These are phyloP conservation scores for Sherardia arvensis DNA, from an alignment of 257 asterid genomes.

Conservation along the genomic window DNA sequence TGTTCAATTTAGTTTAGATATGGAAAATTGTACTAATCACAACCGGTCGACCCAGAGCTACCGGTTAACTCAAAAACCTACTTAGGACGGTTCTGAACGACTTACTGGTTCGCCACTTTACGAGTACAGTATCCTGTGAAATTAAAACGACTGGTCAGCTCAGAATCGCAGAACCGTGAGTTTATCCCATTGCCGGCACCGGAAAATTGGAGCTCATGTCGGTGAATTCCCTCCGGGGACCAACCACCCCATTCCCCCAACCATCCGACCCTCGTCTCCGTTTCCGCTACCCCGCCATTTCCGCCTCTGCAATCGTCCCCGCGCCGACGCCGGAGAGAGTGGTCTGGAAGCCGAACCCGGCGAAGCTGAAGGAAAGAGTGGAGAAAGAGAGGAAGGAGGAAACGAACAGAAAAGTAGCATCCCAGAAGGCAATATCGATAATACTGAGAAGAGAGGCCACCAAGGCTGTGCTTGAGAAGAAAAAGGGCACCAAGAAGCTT, in stretches of 20 bases:
- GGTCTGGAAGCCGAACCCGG: slow-evolving; percentile 16
- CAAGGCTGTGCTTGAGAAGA: slow-evolving; percentile 71
- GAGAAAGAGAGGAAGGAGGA: slow-evolving; percentile 56
- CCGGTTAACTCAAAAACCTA: too few species aligned
- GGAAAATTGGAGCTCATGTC: not conserved
- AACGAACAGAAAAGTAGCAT: slow-evolving; percentile 69
- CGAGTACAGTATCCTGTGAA: too few species aligned
- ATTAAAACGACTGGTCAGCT: too few species aligned
- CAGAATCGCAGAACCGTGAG: not conserved
- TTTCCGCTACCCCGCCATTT: not conserved
- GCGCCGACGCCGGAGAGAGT: slow-evolving; percentile 4
- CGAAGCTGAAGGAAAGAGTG: slow-evolving; percentile 43
- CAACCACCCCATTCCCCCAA: slow-evolving; percentile 25
- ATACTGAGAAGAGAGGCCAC: slow-evolving; percentile 85
- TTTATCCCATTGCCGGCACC: not conserved
- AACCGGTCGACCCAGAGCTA: too few species aligned
- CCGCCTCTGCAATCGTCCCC: not conserved
- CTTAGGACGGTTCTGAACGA: too few species aligned
- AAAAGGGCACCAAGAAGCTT: slow-evolving; percentile 64
- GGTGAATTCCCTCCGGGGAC: slow-evolving; percentile 42
- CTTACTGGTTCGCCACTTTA: too few species aligned
- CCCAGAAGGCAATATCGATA: slow-evolving; percentile 74
- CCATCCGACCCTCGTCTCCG: slow-evolving; percentile 6
- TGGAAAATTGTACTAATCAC: too few species aligned
- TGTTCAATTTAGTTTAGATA: too few species aligned